Evolutionary conservation across 169 alveolate species (phyloP), one percentile per base, ranked within the genome.

Genomic region (Eimeria necatrix): DNA sequence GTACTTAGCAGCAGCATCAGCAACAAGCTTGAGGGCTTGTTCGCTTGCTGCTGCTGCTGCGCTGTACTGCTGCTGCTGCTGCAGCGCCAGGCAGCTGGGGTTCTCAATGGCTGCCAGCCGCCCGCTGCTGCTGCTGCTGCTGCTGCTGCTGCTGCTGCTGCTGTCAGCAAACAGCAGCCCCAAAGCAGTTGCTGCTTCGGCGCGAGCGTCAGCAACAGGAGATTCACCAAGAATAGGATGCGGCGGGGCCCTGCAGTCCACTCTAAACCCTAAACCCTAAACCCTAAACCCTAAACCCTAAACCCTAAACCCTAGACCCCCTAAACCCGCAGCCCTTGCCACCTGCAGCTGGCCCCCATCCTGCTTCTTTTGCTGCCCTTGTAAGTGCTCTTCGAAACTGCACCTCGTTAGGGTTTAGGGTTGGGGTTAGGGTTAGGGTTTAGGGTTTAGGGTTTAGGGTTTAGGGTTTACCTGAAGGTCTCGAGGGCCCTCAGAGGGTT

Each of bases 71-170:
- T 8, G 64, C 64, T 56, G 78, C 68, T 56, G 68, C 78, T 68
- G 78, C 78, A 68, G 78, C 78, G 78, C 32, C 32, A 20, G 78
- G 20, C 78, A 20, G n/a, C n/a, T 68, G 8, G 78, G 78, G 78
- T 68, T 68, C 78, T 68, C 78, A 20, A 68, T 68, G 78, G 32
- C 32, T 22, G 32, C 20, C 22, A 68, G 4, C 20, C 78, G n/a
- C 46, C 14, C 20, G 78, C 4, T 68, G 78, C 78, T 20, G 78
- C 32, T 20, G 78, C 32, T 68, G 4, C 78, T 68, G 78, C 68
- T 56, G 68, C 68, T 68, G 78, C 48, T 14, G 78, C 48, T 20
- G 78, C 48, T 14, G 78, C 32, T 68, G 78, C 48, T 68, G 78
- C 32, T 68, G 78, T 56, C 78, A 22, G 78, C 22, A 2, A 22